These are phyloP conservation scores for Metarhizium sp. DNA, from an alignment of 2,329 filamentous ascomycete genomes.

Conservation along the genomic window DNA sequence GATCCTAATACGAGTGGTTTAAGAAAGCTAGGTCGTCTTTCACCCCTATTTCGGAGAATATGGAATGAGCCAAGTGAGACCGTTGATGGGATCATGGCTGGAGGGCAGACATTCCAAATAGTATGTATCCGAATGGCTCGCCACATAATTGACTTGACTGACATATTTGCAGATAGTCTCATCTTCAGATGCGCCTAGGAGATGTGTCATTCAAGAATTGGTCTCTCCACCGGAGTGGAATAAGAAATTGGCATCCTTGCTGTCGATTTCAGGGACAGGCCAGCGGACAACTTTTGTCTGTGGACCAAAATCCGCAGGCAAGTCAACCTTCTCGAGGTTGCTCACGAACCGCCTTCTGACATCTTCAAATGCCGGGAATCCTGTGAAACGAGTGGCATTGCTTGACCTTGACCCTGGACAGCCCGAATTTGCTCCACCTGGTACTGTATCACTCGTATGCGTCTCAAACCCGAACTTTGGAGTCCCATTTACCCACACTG, in stretches of 20 bases:
- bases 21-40: conserved; percentile 46
- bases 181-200: conserved; percentile 41
- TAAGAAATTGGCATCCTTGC: conserved; percentile 41
- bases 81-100: conserved; percentile 10
- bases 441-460: conserved; percentile 58
- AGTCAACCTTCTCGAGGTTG: conserved; percentile 63
- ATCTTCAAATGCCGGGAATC: conserved; percentile 8
- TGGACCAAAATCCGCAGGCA: conserved; percentile 64
- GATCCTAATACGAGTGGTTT: conserved; percentile 40
- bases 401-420: conserved; percentile 72
- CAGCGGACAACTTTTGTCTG: conserved; percentile 47
- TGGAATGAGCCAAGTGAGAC: conserved; percentile 43
- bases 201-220: conserved; percentile 41
- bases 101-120: conserved; percentile 35
- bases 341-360: conserved; percentile 60
- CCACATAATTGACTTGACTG: neutral
- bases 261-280: conserved; percentile 17
- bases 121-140: conserved; percentile 23
- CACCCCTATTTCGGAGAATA: conserved; percentile 56
- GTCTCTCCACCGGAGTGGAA: conserved; percentile 52
- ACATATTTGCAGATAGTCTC: conserved; percentile 36
- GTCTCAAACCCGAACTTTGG: conserved; percentile 53
- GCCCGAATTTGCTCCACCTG: conserved; percentile 63
- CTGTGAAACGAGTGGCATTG: conserved; percentile 35
- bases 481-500: conserved; percentile 56